Evolutionary conservation across 2,329 filamentous ascomycete genomes (phyloP).

Genomic region (Monilinia aucupariae): DNA sequence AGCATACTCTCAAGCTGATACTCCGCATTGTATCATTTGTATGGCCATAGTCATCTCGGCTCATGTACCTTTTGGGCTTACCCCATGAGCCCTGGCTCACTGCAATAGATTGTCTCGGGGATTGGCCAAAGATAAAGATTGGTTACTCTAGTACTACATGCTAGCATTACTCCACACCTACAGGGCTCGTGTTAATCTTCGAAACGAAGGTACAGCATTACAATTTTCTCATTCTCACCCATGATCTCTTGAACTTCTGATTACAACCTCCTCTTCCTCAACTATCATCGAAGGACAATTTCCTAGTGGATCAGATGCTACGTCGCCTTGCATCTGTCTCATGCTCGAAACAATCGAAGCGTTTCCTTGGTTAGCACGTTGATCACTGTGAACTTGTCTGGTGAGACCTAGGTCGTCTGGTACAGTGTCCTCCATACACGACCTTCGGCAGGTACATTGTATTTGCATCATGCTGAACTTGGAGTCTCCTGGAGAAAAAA

Average conservation of each 20-base stretch:
- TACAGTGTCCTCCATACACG: background rate
- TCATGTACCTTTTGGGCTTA: background rate
- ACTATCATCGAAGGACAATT: background rate
- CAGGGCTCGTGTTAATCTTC: conserved; percentile 14
- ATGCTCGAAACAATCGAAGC: background rate
- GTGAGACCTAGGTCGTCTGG: conserved; percentile 9
- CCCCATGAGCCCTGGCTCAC: background rate
- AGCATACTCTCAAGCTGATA: no score
- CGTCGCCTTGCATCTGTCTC: background rate
- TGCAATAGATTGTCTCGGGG: background rate
- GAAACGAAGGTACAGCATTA: background rate
- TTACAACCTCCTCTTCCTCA: background rate
- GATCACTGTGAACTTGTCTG: conserved; percentile 11
- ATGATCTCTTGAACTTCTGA: background rate
- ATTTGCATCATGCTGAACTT: background rate
- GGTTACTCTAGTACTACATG: background rate
- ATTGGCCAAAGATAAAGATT: background rate
- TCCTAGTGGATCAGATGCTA: conserved; percentile 2
- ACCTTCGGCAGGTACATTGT: conserved; percentile 13
- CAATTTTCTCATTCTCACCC: background rate
- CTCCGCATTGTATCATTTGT: background rate
- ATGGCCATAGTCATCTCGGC: background rate
- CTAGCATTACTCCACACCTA: conserved; percentile 12
- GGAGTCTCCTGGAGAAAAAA: background rate
- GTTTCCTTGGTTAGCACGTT: background rate